Base-by-base conservation (phyloP, 2,329 filamentous ascomycete species). In the Stachybotrys chlorohalonatus region DNA sequence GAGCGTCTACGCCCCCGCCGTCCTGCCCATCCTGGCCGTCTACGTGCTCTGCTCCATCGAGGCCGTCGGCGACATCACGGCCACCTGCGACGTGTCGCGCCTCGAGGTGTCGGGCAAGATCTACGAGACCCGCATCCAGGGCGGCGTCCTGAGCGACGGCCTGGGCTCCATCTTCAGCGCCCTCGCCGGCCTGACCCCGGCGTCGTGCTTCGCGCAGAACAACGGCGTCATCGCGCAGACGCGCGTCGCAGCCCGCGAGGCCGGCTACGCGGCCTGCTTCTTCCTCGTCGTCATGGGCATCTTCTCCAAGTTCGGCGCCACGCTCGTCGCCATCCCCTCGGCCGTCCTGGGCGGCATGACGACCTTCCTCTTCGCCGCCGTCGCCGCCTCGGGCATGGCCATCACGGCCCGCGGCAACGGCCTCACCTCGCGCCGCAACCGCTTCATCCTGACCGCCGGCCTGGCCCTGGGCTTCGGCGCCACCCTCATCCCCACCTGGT, bases 181-280 rank as follows among this genome's bases (percentile, higher is more conserved):
- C 16, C 48, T 50, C 11, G n/a, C 48, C 16, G 93, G 89, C 51
- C 88, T 90, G 60, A 89, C 87, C 0, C 88, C 89, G 32, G 89
- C 92, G 82, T 85, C 83, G 1, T 87, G 85, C 1, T 92, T 92
- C 61, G 89, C 89, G 0, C 88, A 92, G 68, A 93, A 93, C 73
- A 92, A 93, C 66, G 89, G 89, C 42, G 87, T 93, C 52, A 92
- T 94, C 57, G 86, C 89, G 0, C 76, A 94, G 49, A 94, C 89
- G 0, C 81, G 88, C 15, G 93, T 89, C 67, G 89, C 89, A 1
- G 93, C 90, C 68, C 82, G 89, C 53, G 87, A 84, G 50, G 90
- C 89, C 6, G 90, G 90, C 5, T 91, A 90, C 67, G 87, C 85
- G 51, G 87, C 85, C 65, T 90, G 81, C 67, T 77, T 87, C 63